Conservation (phyloP, 2,329 filamentous ascomycete species). For the Aspergillus piperis region DNA sequence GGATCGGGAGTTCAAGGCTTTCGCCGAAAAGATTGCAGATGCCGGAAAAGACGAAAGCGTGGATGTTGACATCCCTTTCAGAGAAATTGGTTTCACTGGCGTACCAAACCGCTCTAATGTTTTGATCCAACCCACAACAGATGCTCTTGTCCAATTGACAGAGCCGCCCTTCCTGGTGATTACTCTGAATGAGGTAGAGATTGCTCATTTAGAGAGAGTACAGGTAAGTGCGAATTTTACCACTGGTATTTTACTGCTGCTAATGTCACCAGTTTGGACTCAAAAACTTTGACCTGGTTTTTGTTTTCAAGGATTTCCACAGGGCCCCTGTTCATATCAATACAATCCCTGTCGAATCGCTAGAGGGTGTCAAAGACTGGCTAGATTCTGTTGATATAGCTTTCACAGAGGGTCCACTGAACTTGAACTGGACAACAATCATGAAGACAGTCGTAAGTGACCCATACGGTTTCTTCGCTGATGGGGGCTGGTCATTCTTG, state of each 20-base stretch:
- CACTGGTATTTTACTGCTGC: constrained; percentile 1
- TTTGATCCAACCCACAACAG: constrained; percentile 91
- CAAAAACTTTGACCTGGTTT: constrained; percentile 98
- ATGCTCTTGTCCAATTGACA: constrained; percentile 94
- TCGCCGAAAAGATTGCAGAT: constrained; percentile 96
- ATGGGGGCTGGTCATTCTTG: constrained; percentile 94
- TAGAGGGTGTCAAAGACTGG: constrained; percentile 97
- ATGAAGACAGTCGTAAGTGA: constrained; percentile 98
- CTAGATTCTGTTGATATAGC: constrained; percentile 94
- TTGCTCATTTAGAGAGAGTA: constrained; percentile 94
- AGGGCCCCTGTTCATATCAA: constrained; percentile 92
- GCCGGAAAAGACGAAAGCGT: constrained; percentile 88
- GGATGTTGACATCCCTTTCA: constrained; percentile 94
- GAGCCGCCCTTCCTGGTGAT: constrained; percentile 96
- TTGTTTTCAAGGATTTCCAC: constrained; percentile 96
- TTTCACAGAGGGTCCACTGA: constrained; percentile 90
- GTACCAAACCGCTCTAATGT: constrained; percentile 96
- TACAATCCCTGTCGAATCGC: constrained; percentile 91
- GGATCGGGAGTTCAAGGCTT: constrained; percentile 92
- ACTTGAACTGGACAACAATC: constrained; percentile 97
- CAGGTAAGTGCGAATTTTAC: constrained; percentile 46
- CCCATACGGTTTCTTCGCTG: constrained; percentile 90
- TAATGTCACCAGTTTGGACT: constrained; percentile 72
- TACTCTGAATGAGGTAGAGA: constrained; percentile 91
- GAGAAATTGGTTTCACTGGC: constrained; percentile 94